phyloP scores from a whole-genome alignment of 176 grass and related monocot species.

The Triticum dicoccoides region DNA sequence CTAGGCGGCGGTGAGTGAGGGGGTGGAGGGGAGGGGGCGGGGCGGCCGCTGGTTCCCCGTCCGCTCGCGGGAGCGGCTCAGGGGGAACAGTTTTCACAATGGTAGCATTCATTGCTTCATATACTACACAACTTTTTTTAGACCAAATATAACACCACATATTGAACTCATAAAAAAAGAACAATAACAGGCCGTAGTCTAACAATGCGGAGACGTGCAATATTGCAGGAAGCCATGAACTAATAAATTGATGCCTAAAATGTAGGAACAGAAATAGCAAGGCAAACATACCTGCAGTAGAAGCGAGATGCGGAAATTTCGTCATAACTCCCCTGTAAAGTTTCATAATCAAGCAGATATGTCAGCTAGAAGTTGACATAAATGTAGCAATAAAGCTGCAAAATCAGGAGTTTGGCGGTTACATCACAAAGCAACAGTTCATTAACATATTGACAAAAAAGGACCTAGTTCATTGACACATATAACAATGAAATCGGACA shows the following conservation, averaged over 20 bases:
- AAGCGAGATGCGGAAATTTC: constrained; percentile 51
- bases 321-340: constrained; percentile 53
- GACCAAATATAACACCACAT: background rate
- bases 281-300: constrained; percentile 52
- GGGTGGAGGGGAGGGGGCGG: too few relatives aligned
- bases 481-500: background rate
- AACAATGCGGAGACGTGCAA: background rate
- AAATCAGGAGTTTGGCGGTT: background rate
- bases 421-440: background rate
- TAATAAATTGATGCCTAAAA: background rate
- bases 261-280: background rate
- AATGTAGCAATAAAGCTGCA: background rate
- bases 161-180: background rate
- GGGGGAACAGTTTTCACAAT: too few relatives aligned
- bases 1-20: too few relatives aligned
- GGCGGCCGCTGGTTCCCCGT: too few relatives aligned
- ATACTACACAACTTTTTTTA: background rate
- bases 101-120: background rate
- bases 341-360: constrained; percentile 29
- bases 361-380: constrained; percentile 21
- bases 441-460: background rate
- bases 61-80: too few relatives aligned
- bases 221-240: background rate
- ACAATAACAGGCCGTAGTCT: background rate
- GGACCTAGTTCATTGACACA: background rate